Conservation (phyloP, 352 stramenopile genomes). For the Pilasporangium apinafurcum region DNA sequence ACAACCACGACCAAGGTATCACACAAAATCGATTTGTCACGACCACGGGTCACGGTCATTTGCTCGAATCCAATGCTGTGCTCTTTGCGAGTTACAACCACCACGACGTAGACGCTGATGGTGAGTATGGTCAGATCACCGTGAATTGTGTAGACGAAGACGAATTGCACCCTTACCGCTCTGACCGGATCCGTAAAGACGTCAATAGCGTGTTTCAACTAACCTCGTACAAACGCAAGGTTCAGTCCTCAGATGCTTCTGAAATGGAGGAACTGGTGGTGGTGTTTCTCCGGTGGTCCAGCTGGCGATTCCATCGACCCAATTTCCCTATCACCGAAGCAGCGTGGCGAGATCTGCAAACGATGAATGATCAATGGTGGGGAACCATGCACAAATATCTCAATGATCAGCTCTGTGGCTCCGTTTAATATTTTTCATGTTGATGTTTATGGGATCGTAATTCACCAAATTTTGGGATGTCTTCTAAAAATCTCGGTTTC, state of each 20-base stretch:
- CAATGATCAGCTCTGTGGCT: background rate
- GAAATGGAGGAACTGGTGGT: conserved; percentile 12
- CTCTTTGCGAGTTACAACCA: conserved; percentile 27
- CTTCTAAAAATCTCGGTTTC: too few relatives aligned
- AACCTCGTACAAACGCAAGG: background rate
- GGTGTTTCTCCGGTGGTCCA: conserved; percentile 23
- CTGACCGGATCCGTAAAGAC: conserved; percentile 16
- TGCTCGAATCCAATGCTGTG: conserved; percentile 28
- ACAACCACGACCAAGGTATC: conserved; percentile 17
- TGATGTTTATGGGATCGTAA: conserved; percentile 7
- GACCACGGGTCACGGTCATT: conserved; percentile 7
- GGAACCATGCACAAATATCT: background rate
- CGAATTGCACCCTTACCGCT: conserved; percentile 17
- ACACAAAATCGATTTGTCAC: conserved; percentile 25
- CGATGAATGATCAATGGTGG: conserved; percentile 22
- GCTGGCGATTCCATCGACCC: conserved; percentile 14
- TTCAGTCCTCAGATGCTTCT: background rate
- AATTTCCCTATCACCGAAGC: conserved; percentile 13
- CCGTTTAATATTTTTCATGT: conserved; percentile 11
- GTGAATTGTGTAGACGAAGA: conserved; percentile 21
- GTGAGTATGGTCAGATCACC: background rate
- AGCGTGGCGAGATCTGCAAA: conserved; percentile 11
- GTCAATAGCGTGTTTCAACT: conserved; percentile 18
- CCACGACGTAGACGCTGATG: conserved; percentile 13
- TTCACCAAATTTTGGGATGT: too few relatives aligned